Evolutionary conservation across 1,139 yeast genomes (phyloP).

Genomic region (Eremothecium gossypii): DNA sequence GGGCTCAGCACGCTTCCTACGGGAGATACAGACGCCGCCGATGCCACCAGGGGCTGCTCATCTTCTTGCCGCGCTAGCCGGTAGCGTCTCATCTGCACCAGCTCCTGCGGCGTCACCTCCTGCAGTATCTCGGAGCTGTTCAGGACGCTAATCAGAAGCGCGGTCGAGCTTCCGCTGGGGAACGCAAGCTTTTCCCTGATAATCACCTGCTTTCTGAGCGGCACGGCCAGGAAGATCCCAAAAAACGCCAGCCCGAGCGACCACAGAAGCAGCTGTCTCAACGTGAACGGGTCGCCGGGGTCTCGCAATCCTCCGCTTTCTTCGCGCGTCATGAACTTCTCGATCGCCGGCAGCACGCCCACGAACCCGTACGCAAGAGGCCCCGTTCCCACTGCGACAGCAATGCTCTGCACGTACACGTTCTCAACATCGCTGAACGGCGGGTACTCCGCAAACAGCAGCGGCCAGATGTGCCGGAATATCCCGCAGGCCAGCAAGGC

Average conservation of each 20-base stretch:
- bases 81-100: constrained; percentile 21
- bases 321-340: constrained; percentile 66
- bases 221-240: constrained; percentile 92
- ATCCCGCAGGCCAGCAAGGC: constrained; percentile 80
- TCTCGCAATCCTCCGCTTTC: constrained; percentile 57
- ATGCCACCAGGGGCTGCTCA: constrained; percentile 9
- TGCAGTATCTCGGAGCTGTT: constrained; percentile 56
- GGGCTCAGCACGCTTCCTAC: not conserved
- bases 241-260: constrained; percentile 78
- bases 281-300: constrained; percentile 32
- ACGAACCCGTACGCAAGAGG: constrained; percentile 92
- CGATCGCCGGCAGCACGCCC: constrained; percentile 95
- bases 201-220: constrained; percentile 76
- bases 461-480: constrained; percentile 42
- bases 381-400: constrained; percentile 96
- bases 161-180: constrained; percentile 96
- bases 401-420: constrained; percentile 82
- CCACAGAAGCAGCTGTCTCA: constrained; percentile 64
- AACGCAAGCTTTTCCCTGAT: constrained; percentile 78
- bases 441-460: constrained; percentile 18
- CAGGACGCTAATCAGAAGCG: constrained; percentile 78
- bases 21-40: constrained; percentile 5
- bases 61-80: constrained; percentile 20
- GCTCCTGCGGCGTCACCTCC: constrained; percentile 31
- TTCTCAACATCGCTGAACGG: constrained; percentile 84